These are phyloP conservation scores for Hypericum androsaemum DNA, from an alignment of 345 rosid species.

Conservation along the genomic window DNA sequence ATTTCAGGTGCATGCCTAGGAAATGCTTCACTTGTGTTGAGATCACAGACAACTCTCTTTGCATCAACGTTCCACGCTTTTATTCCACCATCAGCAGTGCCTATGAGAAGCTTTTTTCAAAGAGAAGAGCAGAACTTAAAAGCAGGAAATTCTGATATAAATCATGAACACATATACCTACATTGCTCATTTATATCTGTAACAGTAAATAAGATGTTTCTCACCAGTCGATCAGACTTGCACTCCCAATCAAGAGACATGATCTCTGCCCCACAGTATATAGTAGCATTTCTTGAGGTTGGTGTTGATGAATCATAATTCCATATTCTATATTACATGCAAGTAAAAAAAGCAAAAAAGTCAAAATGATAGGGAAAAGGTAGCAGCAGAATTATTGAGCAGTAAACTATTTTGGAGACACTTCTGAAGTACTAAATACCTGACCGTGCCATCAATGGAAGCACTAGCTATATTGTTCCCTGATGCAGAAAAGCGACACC, in stretches of 20 bases:
- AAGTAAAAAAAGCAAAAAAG: background rate
- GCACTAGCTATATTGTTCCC: conserved; percentile 75
- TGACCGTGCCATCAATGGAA: conserved; percentile 68
- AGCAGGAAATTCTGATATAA: conserved; percentile 7
- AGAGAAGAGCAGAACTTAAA: conserved; percentile 18
- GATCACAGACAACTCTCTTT: conserved; percentile 73
- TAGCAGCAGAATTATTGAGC: conserved; percentile 8
- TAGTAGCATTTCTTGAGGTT: conserved; percentile 70
- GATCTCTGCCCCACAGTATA: conserved; percentile 65
- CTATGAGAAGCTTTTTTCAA: conserved; percentile 56
- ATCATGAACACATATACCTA: background rate
- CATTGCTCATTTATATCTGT: background rate
- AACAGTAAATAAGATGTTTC: conserved; percentile 6
- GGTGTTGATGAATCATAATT: conserved; percentile 56
- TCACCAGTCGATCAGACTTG: conserved; percentile 70
- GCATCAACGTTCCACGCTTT: conserved; percentile 81
- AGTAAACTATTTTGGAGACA: conserved; percentile 9
- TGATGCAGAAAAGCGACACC: conserved; percentile 67
- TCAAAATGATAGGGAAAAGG: conserved; percentile 4
- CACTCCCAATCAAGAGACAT: conserved; percentile 75
- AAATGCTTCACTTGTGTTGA: conserved; percentile 44
- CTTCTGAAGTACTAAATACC: conserved; percentile 25
- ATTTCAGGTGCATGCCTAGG: conserved; percentile 31
- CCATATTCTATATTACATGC: conserved; percentile 45
- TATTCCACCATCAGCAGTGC: conserved; percentile 69